Conservation (phyloP, 163 green algal genomes). For the Prototheca wickerhamii region DNA sequence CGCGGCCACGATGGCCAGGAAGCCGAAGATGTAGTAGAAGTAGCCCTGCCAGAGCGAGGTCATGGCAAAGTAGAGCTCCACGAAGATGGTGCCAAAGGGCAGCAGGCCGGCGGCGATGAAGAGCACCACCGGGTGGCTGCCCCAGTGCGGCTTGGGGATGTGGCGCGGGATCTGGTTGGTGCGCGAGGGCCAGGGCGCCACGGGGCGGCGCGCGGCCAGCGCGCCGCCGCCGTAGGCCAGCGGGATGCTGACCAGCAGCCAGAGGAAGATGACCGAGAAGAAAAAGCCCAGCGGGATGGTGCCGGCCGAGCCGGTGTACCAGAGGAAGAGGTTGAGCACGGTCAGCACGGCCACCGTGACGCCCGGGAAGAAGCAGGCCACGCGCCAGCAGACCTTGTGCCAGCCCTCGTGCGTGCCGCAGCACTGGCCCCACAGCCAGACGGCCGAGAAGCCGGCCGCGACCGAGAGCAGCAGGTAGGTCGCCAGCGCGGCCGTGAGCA, state of each 20-base stretch:
- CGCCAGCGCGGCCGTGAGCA: slow-evolving; percentile 82
- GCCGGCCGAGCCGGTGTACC: slow-evolving; percentile 58
- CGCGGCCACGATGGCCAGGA: slow-evolving; percentile 78
- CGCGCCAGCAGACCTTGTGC: slow-evolving; percentile 41
- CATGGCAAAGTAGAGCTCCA: slow-evolving; percentile 98
- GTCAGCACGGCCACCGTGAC: slow-evolving; percentile 65
- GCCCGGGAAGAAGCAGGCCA: slow-evolving; percentile 74
- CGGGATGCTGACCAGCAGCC: slow-evolving; percentile 86
- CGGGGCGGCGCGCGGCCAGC: slow-evolving; percentile 61
- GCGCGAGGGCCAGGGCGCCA: slow-evolving; percentile 69
- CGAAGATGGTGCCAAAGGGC: slow-evolving; percentile 94
- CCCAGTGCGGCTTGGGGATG: slow-evolving; percentile 71
- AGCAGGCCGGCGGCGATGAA: slow-evolving; percentile 83
- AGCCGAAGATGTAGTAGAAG: slow-evolving; percentile 98
- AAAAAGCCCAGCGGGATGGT: slow-evolving; percentile 84
- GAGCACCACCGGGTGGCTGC: slow-evolving; percentile 66
- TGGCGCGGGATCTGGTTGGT: slow-evolving; percentile 96
- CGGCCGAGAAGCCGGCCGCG: slow-evolving; percentile 49
- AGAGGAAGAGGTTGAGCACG: slow-evolving; percentile 72
- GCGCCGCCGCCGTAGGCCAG: slow-evolving; percentile 81
- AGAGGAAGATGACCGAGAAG: slow-evolving; percentile 79
- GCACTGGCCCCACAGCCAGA: slow-evolving; percentile 65
- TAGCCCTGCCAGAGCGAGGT: slow-evolving; percentile 88
- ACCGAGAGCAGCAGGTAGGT: slow-evolving; percentile 72
- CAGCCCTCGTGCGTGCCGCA: slow-evolving; percentile 50